A percentile compares a stretch with the other conserved stretches of the same genome.
Evolutionary conservation across 1,284 basidiomycete species (phyloP).

Genomic region (Paramarasmius palmivorus): DNA sequence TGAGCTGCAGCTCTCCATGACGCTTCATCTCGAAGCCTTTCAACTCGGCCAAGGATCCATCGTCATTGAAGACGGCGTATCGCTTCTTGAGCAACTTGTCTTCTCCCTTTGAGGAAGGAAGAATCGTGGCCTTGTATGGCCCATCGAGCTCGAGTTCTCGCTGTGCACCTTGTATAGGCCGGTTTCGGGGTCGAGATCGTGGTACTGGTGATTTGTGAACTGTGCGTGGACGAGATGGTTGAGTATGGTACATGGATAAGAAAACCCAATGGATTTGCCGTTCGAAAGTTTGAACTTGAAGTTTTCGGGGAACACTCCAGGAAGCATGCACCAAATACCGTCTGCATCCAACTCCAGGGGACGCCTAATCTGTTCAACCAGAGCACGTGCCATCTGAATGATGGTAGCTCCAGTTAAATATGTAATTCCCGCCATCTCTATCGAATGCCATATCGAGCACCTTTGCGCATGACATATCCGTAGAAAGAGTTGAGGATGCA

Average conservation of each 20-base stretch:
- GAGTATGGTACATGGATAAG: conserved; percentile 99
- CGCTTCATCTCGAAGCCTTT: conserved; percentile 99
- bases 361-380: conserved; percentile 96
- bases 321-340: conserved; percentile 99
- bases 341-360: conserved; percentile 98
- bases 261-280: conserved; percentile 89
- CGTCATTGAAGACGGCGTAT: conserved; percentile 99
- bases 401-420: conserved; percentile 98
- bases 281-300: conserved; percentile 92
- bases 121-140: conserved; percentile 98
- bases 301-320: conserved; percentile 96
- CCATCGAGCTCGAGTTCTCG: conserved; percentile 99
- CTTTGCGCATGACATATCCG: conserved; percentile 99
- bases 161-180: conserved; percentile 87
- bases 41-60: conserved; percentile 94
- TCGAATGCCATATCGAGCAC: conserved; percentile 99
- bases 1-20: conserved; percentile 95
- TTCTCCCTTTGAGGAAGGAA: conserved; percentile 99
- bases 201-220: conserved; percentile 99
- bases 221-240: conserved; percentile 96
- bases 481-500: conserved; percentile 99
- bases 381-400: conserved; percentile 98
- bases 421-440: conserved; percentile 99
- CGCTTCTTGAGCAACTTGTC: conserved; percentile 99
- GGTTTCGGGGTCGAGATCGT: conserved; percentile 84